phyloP scores from a whole-genome alignment of 768 basidiomycete species.

The Thelephora aurantiotincta region DNA sequence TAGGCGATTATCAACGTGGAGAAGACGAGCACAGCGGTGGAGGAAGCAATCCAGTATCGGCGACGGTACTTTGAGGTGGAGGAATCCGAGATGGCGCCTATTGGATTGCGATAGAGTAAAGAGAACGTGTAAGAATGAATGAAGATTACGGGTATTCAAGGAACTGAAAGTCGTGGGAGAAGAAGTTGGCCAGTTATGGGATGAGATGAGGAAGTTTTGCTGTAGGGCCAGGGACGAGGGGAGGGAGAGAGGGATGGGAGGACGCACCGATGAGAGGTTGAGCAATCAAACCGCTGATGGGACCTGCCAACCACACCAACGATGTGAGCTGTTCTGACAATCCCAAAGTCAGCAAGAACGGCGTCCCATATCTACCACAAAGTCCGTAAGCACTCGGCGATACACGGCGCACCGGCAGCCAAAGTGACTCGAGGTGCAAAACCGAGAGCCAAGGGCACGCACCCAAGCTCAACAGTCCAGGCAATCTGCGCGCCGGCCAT shows the following conservation, averaged over 20 bases:
- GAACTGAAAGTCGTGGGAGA: background rate
- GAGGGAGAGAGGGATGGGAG: background rate
- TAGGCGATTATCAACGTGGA: conserved; percentile 76
- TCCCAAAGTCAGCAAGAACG: conserved; percentile 71
- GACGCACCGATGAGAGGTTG: conserved; percentile 89
- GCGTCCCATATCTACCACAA: conserved; percentile 74
- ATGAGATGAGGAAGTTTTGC: no score
- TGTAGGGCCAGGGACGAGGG: no score
- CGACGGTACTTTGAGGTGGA: conserved; percentile 84
- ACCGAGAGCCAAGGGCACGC: conserved; percentile 21
- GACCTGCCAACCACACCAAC: conserved; percentile 91
- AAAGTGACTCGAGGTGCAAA: background rate
- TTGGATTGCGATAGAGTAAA: background rate
- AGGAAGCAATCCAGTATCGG: conserved; percentile 86
- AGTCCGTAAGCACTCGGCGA: background rate
- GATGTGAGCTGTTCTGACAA: conserved; percentile 84
- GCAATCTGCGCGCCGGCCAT: conserved; percentile 93
- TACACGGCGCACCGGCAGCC: background rate
- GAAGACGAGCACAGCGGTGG: conserved; percentile 65
- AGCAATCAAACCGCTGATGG: conserved; percentile 87
- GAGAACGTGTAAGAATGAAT: background rate
- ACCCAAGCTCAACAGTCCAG: conserved; percentile 95
- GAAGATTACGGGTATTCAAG: background rate
- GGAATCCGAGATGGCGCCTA: conserved; percentile 91
- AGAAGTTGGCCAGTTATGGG: background rate